These are phyloP conservation scores for Populus pruinosa DNA, from an alignment of 345 rosid species.

Conservation along the genomic window DNA sequence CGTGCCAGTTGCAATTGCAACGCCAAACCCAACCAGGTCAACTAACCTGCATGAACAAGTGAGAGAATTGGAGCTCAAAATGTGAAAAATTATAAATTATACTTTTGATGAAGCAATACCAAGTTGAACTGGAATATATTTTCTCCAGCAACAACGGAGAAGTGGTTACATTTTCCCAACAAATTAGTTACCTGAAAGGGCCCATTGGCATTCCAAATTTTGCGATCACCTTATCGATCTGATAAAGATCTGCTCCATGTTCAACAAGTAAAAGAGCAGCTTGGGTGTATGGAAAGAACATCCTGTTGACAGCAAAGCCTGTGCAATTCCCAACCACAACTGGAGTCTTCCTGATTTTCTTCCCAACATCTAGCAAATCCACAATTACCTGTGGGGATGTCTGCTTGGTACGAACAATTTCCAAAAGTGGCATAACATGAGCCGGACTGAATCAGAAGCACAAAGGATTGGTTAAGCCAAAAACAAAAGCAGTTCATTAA, in stretches of 20 bases:
- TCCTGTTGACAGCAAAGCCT: slow-evolving; percentile 96
- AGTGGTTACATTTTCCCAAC: not conserved
- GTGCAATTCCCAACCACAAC: slow-evolving; percentile 97
- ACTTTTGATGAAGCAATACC: not conserved
- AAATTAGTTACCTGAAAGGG: slow-evolving; percentile 65
- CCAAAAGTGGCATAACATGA: slow-evolving; percentile 93
- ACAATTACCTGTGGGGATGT: slow-evolving; percentile 88
- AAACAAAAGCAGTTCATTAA: not conserved
- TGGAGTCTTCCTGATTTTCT: slow-evolving; percentile 87
- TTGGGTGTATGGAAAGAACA: slow-evolving; percentile 94
- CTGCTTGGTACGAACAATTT: slow-evolving; percentile 79
- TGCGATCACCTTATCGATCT: slow-evolving; percentile 64
- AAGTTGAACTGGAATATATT: slow-evolving; percentile 1
- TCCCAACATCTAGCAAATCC: slow-evolving; percentile 85
- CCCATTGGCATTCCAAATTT: slow-evolving; percentile 99
- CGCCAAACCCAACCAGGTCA: slow-evolving; percentile 95
- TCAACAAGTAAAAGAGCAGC: slow-evolving; percentile 80
- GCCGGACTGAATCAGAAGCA: slow-evolving; percentile 70
- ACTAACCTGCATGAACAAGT: slow-evolving; percentile 50
- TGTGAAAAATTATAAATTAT: not conserved
- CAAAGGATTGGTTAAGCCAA: slow-evolving; percentile 14
- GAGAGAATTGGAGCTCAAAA: not conserved
- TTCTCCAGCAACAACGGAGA: not conserved
- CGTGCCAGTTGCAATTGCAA: slow-evolving; percentile 67
- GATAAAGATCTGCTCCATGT: slow-evolving; percentile 74